Evolutionary conservation across 148 eudicot genomes (phyloP), one percentile per base, ranked within the genome.

Genomic region (Persicaria tinctoria): DNA sequence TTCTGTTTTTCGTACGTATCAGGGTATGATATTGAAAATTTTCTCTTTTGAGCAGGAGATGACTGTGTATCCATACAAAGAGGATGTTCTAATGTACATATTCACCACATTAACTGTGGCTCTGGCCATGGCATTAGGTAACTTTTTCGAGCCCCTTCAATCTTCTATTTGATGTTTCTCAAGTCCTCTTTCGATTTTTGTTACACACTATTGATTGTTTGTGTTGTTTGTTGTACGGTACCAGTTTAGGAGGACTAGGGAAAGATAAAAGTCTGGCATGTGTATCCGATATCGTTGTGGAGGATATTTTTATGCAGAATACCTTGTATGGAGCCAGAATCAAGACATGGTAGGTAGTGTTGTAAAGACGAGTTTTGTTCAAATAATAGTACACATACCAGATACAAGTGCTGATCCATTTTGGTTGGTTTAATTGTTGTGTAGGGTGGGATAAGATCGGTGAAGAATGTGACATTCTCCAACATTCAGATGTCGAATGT

Each of bases 51-150:
- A 72, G 77, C 89, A 93, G 97, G 97, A 62, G 96, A 93, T 82
- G 97, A 93, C 78, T 93, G 97, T 86, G 87, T 93, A 13, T 93
- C 97, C 51, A 93, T 93, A 55, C 97, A 93, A 84, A 93, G 96
- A 23, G 96, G 96, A 45, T 93, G 93, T 84, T 87, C 87, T 68
- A 89, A 90, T 70, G 74, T 93, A 80, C 87, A 90, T 82, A 56
- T 93, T 77, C 93, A 93, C 79, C 87, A 90, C 76, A 77, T 90
- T 47, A 90, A 82, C 16, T 93, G 97, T 73, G 96, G 96, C 72
- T 96, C 97, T 78, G 96, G 97, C 45, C 97, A 89, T 83, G 97
- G 96, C 47, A 90, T 90, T 68, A 93, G 97, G 97, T 92, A 86
- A 16, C 51, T 76, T 4, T 23, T 62, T 3, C 16, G 32, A 4